phyloP scores from a whole-genome alignment of 192 early-diverging fungal species.

The Mortierella hygrophila region DNA sequence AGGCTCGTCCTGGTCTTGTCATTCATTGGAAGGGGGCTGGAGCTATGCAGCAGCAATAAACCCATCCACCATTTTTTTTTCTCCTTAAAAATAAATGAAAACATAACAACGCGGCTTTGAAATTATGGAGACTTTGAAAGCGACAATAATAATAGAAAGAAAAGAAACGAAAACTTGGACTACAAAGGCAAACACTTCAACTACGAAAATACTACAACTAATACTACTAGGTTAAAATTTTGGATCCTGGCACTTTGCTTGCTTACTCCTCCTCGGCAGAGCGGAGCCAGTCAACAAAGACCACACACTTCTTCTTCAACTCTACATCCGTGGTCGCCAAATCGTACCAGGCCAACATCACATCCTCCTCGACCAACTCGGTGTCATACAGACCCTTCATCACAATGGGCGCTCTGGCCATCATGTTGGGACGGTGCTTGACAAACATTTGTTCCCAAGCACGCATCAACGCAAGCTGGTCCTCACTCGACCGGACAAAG shows the following conservation, averaged over 20 bases:
- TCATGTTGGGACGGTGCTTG: conserved; percentile 58
- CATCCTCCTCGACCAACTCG: conserved; percentile 87
- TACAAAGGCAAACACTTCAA: neutral
- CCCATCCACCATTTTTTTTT: neutral
- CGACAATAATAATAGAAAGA: no score
- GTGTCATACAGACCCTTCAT: conserved; percentile 78
- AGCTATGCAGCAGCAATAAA: conserved; percentile 34
- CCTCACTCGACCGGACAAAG: conserved; percentile 69
- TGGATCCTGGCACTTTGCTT: neutral
- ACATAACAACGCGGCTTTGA: no score
- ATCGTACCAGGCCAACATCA: conserved; percentile 77
- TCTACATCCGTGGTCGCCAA: conserved; percentile 61
- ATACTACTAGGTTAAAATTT: neutral
- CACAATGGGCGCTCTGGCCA: conserved; percentile 70
- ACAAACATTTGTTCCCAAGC: conserved; percentile 73
- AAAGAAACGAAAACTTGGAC: no score
- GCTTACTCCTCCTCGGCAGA: conserved; percentile 87
- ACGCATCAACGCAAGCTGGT: conserved; percentile 69
- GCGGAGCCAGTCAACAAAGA: conserved; percentile 84
- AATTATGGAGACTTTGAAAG: no score
- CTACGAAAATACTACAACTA: neutral
- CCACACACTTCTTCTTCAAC: conserved; percentile 71
- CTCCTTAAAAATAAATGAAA: neutral
- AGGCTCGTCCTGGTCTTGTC: conserved; percentile 49
- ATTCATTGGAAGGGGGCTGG: conserved; percentile 60